A percentile compares a stretch with the other conserved stretches of the same genome.
Evolutionary conservation across 2,329 filamentous ascomycete species (phyloP).

Genomic region (Phialemoniopsis sp.): DNA sequence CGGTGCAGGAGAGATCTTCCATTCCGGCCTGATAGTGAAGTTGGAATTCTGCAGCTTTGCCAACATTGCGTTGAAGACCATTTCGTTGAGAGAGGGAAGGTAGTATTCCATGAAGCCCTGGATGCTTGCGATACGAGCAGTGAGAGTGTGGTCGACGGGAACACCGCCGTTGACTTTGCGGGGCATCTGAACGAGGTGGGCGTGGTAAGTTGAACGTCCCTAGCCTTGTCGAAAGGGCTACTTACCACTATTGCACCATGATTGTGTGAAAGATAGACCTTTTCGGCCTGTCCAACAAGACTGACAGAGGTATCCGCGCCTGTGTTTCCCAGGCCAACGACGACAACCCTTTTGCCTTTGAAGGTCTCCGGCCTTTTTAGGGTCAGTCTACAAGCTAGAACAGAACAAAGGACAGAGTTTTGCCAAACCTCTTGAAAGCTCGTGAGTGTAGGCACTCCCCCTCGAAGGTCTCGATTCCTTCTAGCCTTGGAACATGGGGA

Average conservation of each 20-base stretch:
- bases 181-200: constrained; percentile 16
- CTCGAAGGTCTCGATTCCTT: constrained; percentile 8
- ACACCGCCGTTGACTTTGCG: constrained; percentile 11
- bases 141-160: not conserved
- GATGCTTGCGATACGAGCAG: not conserved
- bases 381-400: not conserved
- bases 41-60: constrained; percentile 14
- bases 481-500: constrained; percentile 5
- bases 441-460: constrained; percentile 8
- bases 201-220: constrained; percentile 6
- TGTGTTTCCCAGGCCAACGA: constrained; percentile 11
- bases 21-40: constrained; percentile 19
- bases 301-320: constrained; percentile 9
- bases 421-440: constrained; percentile 6
- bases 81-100: not conserved
- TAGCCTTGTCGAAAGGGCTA: not conserved
- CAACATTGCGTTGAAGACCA: constrained; percentile 3
- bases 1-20: constrained; percentile 18
- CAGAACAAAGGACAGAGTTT: not conserved
- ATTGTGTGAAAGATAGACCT: constrained; percentile 11
- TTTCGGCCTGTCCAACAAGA: constrained; percentile 6
- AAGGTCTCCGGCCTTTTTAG: constrained; percentile 6
- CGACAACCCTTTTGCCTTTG: constrained; percentile 8
- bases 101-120: not conserved
- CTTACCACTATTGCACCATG: constrained; percentile 8